Conservation (phyloP, 495 filamentous ascomycete genomes). For the Aspergillus nidulans region DNA sequence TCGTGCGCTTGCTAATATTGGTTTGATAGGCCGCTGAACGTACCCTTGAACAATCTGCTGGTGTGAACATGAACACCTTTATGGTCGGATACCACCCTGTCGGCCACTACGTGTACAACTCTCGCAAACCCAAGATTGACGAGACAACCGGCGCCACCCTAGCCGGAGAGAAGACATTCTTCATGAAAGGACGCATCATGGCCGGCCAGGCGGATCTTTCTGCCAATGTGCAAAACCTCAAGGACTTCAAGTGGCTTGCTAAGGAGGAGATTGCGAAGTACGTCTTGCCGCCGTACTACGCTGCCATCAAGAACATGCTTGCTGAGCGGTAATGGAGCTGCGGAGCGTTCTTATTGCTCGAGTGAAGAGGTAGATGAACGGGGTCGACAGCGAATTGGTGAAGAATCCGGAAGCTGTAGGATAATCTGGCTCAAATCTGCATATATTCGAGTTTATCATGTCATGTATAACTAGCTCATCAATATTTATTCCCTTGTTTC, state of each 20-base stretch:
- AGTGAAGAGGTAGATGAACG: background rate
- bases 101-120: conserved; percentile 63
- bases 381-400: conserved; percentile 12
- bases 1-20: conserved; percentile 5
- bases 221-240: conserved; percentile 63
- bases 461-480: conserved; percentile 45
- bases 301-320: conserved; percentile 73
- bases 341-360: background rate
- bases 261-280: conserved; percentile 76
- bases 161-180: conserved; percentile 80
- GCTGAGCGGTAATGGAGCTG: conserved; percentile 53
- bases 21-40: conserved; percentile 69
- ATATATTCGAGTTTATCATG: conserved; percentile 38
- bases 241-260: conserved; percentile 87
- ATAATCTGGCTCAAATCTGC: conserved; percentile 24
- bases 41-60: conserved; percentile 68
- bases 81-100: conserved; percentile 87
- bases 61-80: conserved; percentile 99
- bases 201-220: conserved; percentile 84
- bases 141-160: conserved; percentile 29
- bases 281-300: conserved; percentile 63
- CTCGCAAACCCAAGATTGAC: conserved; percentile 31
- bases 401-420: background rate
- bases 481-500: conserved; percentile 16
- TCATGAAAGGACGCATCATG: conserved; percentile 93